A percentile compares a stretch with the other conserved stretches of the same genome.
phyloP scores from a whole-genome alignment of 345 rosid genomes.

The Eucalyptus cloeziana region DNA sequence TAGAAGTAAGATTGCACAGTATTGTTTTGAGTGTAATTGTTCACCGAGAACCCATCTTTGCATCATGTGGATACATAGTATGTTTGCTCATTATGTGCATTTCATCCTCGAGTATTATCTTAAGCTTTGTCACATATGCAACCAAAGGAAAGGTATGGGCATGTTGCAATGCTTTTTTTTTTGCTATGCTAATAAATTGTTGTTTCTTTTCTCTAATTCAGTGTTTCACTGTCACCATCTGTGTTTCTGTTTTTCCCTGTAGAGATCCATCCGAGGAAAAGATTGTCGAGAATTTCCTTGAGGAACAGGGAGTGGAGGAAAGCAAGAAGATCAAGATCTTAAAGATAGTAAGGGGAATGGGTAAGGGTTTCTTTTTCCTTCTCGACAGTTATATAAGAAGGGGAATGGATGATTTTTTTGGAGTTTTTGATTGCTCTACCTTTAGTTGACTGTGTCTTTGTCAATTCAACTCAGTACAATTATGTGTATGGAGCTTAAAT shows the following conservation, averaged over 20 bases:
- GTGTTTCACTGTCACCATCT: not conserved
- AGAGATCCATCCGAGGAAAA: constrained; percentile 66
- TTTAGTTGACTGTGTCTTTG: not conserved
- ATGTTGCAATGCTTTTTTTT: not conserved
- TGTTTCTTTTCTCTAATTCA: not conserved
- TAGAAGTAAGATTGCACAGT: not conserved
- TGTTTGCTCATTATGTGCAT: not conserved
- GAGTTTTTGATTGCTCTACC: not conserved
- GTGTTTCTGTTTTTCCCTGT: not conserved
- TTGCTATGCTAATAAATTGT: not conserved
- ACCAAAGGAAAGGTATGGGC: not conserved
- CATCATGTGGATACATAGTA: not conserved
- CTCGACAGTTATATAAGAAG: not conserved
- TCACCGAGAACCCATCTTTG: not conserved
- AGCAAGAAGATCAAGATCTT: constrained; percentile 53
- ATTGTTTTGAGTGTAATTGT: not conserved
- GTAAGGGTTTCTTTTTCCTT: constrained; percentile 9
- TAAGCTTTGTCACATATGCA: not conserved
- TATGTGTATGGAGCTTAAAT: not conserved
- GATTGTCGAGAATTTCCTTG: constrained; percentile 68
- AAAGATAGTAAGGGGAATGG: constrained; percentile 62
- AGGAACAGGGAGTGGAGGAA: constrained; percentile 51
- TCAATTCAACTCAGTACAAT: not conserved
- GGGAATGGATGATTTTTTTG: not conserved
- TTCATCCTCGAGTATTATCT: not conserved